Evolutionary conservation across 2,329 filamentous ascomycete genomes (phyloP).

Genomic region (Microsporum audouinii): DNA sequence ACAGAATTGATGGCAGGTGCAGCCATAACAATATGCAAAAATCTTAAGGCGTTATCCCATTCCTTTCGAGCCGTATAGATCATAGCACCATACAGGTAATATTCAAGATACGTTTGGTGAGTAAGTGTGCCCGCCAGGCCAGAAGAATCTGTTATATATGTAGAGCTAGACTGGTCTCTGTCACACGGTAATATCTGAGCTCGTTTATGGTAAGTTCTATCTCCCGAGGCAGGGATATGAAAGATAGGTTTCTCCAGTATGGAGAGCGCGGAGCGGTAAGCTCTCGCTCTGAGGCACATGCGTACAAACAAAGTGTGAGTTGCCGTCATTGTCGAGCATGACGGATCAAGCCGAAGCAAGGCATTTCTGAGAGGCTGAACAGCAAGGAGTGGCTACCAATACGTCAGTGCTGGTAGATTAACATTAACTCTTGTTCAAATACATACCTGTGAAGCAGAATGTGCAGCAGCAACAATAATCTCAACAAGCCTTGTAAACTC

Average conservation of each 20-base stretch:
- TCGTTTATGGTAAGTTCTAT: constrained; percentile 18
- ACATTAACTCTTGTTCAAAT: background rate
- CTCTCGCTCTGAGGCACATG: constrained; percentile 32
- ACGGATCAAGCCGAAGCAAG: constrained; percentile 35
- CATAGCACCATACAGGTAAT: constrained; percentile 54
- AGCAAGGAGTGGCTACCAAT: constrained; percentile 28
- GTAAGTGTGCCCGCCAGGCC: constrained; percentile 32
- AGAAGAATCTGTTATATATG: constrained; percentile 27
- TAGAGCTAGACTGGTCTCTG: constrained; percentile 21
- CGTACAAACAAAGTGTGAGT: constrained; percentile 32
- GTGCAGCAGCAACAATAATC: constrained; percentile 23
- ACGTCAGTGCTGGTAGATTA: constrained; percentile 5
- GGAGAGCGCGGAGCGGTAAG: constrained; percentile 30
- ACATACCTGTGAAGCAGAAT: constrained; percentile 27
- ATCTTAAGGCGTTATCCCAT: constrained; percentile 52
- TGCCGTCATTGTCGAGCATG: constrained; percentile 34
- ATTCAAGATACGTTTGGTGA: constrained; percentile 45
- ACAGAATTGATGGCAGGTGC: constrained; percentile 53
- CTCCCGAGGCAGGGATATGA: constrained; percentile 27
- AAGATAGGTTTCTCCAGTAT: constrained; percentile 34
- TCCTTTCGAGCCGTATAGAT: constrained; percentile 50
- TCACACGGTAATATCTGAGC: constrained; percentile 22
- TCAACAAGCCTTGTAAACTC: constrained; percentile 27
- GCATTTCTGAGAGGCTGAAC: constrained; percentile 33
- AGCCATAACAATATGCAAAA: constrained; percentile 54